Evolutionary conservation across 2,329 filamentous ascomycete genomes (phyloP), one percentile per base, ranked within the genome.

Genomic region (Sporothrix phasma): DNA sequence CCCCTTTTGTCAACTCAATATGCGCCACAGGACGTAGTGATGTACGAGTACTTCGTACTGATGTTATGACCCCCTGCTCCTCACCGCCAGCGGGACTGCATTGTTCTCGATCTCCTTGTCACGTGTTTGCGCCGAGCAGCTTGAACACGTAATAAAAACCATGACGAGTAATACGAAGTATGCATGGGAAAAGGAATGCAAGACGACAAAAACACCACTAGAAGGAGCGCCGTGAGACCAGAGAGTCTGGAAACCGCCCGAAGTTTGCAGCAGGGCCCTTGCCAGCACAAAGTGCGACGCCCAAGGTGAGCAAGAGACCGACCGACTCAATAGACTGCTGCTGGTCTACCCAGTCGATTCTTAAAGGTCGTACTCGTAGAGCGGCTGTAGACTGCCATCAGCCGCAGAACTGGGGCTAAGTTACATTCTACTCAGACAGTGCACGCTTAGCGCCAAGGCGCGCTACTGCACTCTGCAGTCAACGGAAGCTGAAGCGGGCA

Each of bases 401-500:
- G 29, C 31, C 34, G 34, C 34, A n/a, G n/a, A n/a, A n/a, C n/a
- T n/a, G n/a, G n/a, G n/a, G n/a, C n/a, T n/a, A 51, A 13, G 26
- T 3, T 43, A 19, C 53, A 43, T 10, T 13, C 37, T 45, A 17
- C 34, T 5, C 17, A n/a, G 4, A 41, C 39, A 41, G 5, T 17
- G 15, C 17, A 39, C 34, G 22, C 56, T 47, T 37, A n/a, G 29
- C 41, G n/a, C 58, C 43, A n/a, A 47, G 19, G 56, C 56, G 13
- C 41, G 29, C 41, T 47, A 39, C 43, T 61, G 58, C 58, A 61
- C n/a, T 61, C 24, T 22, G 10, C 41, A n/a, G 58, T 37, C 58
- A 61, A 61, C n/a, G n/a, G 6, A 43, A 47, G 58, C 58, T 47
- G 58, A 61, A 54, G 31, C 37, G 51, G n/a, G 31, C 31, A 39